Conservation (phyloP, 106 monocot genomes). For the Dendrobium catenatum region DNA sequence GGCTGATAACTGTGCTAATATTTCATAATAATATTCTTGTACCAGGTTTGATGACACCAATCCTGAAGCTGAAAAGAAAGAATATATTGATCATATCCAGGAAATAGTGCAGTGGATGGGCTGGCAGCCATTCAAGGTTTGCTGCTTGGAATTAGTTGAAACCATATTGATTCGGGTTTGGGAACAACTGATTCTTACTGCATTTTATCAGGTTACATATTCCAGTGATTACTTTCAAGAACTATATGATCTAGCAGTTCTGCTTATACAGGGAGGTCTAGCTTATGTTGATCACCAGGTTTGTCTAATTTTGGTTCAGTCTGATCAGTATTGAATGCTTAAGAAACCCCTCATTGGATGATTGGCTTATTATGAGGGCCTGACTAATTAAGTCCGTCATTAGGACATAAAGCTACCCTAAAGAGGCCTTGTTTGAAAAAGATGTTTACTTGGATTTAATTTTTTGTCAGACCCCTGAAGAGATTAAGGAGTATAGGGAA, state of each 20-base stretch:
- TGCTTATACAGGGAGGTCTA: slow-evolving; percentile 60
- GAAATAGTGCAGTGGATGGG: slow-evolving; percentile 98
- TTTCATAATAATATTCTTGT: not conserved
- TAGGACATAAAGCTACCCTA: not conserved
- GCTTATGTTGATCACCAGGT: slow-evolving; percentile 99
- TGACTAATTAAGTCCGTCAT: not conserved
- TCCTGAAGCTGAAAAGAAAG: slow-evolving; percentile 90
- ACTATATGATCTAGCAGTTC: slow-evolving; percentile 75
- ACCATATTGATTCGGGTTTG: not conserved
- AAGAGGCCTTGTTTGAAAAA: not conserved
- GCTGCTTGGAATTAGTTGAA: not conserved
- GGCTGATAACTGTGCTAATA: not conserved
- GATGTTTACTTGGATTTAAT: not conserved
- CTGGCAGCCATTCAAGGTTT: slow-evolving; percentile 88
- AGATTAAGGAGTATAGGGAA: slow-evolving; percentile 90
- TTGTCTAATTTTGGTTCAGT: slow-evolving; percentile 5
- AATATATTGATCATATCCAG: slow-evolving; percentile 94
- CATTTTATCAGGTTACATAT: slow-evolving; percentile 62
- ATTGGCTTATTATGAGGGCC: not conserved
- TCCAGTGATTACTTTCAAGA: slow-evolving; percentile 89
- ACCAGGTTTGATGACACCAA: slow-evolving; percentile 96
- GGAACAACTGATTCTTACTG: not conserved
- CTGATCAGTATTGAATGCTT: not conserved
- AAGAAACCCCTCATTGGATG: not conserved
- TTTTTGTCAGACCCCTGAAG: slow-evolving; percentile 54